A percentile compares a stretch with the other conserved stretches of the same genome.
These are phyloP conservation scores for Herpetomonas tarakana DNA, from an alignment of 208 protist genomes.

Conservation along the genomic window DNA sequence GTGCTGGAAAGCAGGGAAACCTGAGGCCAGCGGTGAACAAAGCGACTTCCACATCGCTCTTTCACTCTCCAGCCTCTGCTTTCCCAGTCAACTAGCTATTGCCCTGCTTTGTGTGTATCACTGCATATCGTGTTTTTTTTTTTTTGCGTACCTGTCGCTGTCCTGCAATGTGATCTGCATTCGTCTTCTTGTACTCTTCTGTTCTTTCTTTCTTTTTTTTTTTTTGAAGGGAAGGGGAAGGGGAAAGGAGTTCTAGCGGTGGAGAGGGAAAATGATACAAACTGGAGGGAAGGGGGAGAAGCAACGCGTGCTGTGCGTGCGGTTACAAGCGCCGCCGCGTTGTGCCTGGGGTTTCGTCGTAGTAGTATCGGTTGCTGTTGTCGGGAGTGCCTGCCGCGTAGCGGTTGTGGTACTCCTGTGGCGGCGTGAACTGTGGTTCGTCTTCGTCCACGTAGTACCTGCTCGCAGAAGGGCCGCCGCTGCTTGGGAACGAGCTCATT, in stretches of 20 bases:
- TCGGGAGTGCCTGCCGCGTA: not conserved
- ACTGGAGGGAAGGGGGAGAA: not conserved
- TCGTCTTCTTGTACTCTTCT: no score
- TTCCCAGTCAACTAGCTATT: no score
- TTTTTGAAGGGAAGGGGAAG: slow-evolving; percentile 2
- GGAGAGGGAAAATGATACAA: slow-evolving; percentile 6
- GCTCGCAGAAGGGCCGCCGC: slow-evolving; percentile 12
- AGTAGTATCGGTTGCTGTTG: not conserved
- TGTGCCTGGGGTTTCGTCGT: not conserved
- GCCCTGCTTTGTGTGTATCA: no score
- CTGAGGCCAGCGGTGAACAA: no score
- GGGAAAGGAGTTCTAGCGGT: no score
- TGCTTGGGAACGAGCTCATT: slow-evolving; percentile 4
- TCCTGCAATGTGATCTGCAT: no score
- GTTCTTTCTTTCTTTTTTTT: slow-evolving; percentile 7
- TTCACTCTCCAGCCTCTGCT: no score
- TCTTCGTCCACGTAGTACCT: slow-evolving; percentile 18
- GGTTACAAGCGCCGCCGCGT: not conserved
- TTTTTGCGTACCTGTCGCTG: no score
- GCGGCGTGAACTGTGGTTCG: not conserved
- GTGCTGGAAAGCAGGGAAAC: no score
- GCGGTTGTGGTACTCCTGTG: not conserved
- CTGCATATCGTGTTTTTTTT: no score
- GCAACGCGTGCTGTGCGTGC: not conserved
- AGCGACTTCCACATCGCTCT: no score